Evolutionary conservation across 2,329 filamentous ascomycete genomes (phyloP), one percentile per base, ranked within the genome.

Genomic region (Acrodontium crateriforme): DNA sequence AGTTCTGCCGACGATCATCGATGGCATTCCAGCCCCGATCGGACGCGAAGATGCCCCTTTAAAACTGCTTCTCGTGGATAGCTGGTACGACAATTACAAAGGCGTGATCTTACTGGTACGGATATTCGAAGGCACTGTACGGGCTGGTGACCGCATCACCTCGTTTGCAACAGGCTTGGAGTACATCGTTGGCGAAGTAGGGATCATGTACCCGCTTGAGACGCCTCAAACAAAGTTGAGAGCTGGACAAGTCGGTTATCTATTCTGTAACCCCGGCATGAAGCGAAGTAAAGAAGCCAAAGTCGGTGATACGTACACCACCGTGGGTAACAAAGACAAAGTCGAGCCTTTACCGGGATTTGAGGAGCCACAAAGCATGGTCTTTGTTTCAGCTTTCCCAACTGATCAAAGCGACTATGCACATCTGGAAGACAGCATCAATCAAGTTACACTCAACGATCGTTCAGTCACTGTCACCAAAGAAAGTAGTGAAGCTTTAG

Each of bases 231-330:
- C 68, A 2, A 63, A 74, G 6, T 63, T 98, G 28, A 75, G 84
- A 3, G 87, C 89, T 1, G 89, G 89, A 1, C 89, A 98, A 56
- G 83, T 98, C 2, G 89, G 89, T 27, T 98, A 98, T 49, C 74
- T 98, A 22, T 84, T 78, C 58, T 95, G 98, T 64, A 98, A 94
- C 49, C 89, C 89, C 0, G 89, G 87, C 30, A 98, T 98, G 89
- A 95, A 95, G 62, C 75, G 71, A 42, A 92, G 85, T 32, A 78
- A 92, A 51, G 89, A 98, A 49, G 87, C 89, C 27, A 91, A 94
- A 55, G 77, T 95, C 16, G 89, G 89, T 27, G 89, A 98, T 47
- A 98, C 89, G 0, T 93, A 84, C 46, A 95, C 89, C 1, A 79
- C 71, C 2, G 68, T 84, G 3, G 84, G 82, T 2, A 73, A 63